phyloP scores from a whole-genome alignment of 2,329 filamentous ascomycete species.

The Beauveria medogensis region DNA sequence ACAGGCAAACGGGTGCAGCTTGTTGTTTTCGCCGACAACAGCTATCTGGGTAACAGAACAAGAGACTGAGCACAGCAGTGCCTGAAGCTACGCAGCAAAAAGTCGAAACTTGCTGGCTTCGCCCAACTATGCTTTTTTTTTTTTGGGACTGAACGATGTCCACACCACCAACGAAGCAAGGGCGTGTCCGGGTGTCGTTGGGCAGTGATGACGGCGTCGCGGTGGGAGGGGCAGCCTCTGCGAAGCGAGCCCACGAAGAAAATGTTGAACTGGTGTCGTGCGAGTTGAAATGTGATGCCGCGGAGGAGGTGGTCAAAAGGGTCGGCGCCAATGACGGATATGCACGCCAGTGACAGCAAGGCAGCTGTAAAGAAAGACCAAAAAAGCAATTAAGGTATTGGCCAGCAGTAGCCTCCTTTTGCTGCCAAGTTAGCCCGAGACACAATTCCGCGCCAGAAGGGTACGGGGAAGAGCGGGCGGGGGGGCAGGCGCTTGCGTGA shows the following conservation, averaged over 20 bases:
- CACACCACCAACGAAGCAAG: conserved; percentile 10
- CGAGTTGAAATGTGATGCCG: neutral
- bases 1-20: neutral
- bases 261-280: neutral
- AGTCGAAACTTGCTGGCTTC: neutral
- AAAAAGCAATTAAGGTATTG: neutral
- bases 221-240: neutral
- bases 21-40: neutral
- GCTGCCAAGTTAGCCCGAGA: neutral
- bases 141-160: neutral
- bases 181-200: neutral
- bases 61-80: neutral
- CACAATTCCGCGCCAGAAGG: neutral
- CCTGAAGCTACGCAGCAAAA: neutral
- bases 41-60: neutral
- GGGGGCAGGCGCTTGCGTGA: neutral
- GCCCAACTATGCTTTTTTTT: neutral
- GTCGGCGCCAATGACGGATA: conserved; percentile 1
- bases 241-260: neutral
- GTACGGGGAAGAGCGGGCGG: neutral
- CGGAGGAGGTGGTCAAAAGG: neutral
- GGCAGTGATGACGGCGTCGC: neutral
- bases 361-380: neutral
- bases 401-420: neutral
- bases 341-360: conserved; percentile 2